Conservation (phyloP, 2,329 filamentous ascomycete species). For the Apiospora pterosperma region DNA sequence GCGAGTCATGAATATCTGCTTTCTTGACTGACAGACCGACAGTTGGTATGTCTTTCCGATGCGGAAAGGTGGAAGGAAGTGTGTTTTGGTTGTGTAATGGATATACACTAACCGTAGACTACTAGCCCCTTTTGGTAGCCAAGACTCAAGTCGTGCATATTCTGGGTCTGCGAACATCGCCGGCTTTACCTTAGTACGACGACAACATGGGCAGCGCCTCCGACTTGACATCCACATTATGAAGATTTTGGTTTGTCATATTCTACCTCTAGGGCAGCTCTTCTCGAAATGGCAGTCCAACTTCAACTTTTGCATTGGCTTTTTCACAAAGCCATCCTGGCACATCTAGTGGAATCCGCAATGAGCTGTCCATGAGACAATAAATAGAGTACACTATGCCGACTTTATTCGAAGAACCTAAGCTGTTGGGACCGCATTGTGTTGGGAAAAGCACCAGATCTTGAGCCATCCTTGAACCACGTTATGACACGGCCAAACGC, state of each 20-base stretch:
- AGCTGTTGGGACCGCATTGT: neutral
- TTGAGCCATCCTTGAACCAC: neutral
- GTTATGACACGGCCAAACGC: constrained; percentile 9
- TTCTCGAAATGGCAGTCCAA: neutral
- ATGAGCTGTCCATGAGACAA: neutral
- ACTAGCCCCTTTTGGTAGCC: constrained; percentile 12
- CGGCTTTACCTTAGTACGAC: neutral
- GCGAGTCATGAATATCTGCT: neutral
- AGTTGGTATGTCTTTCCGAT: neutral
- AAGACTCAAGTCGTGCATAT: constrained; percentile 14
- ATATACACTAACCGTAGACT: neutral
- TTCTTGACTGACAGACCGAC: neutral
- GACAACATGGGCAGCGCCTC: neutral
- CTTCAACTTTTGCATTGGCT: neutral
- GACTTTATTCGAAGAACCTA: neutral
- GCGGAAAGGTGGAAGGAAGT: neutral
- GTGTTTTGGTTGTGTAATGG: neutral
- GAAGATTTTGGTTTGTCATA: neutral
- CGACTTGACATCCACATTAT: neutral
- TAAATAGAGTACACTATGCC: neutral
- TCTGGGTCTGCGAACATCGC: neutral
- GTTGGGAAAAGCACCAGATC: neutral
- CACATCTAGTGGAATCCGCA: neutral
- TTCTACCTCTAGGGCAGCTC: neutral
- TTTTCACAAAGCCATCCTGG: neutral